Evolutionary conservation across 192 early-diverging fungal genomes (phyloP).

Genomic region (Backusella parvicylindrica): DNA sequence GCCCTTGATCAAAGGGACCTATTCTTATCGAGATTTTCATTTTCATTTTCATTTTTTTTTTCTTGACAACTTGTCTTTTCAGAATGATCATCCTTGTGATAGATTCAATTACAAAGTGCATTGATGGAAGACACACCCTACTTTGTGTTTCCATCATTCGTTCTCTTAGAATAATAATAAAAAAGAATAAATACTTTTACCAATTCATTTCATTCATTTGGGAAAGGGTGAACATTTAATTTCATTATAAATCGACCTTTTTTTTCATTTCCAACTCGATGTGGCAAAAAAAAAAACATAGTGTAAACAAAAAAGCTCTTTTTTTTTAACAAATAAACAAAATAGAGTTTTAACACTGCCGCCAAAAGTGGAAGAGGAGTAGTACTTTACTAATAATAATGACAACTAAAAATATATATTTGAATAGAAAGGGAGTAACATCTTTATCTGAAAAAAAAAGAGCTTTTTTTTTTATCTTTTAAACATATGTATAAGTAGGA

Average conservation of each 20-base stretch:
- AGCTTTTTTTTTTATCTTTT: no score
- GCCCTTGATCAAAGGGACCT: neutral
- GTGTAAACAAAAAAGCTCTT: neutral
- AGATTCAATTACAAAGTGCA: neutral
- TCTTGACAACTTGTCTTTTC: neutral
- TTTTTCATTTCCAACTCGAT: neutral
- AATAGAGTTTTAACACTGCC: neutral
- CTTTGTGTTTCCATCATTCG: neutral
- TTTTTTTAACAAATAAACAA: neutral
- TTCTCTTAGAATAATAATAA: neutral
- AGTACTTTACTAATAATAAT: neutral
- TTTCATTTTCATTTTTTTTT: no score
- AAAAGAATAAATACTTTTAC: neutral
- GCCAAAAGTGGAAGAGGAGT: neutral
- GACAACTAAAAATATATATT: no score
- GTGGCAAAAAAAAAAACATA: neutral
- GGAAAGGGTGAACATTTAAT: neutral
- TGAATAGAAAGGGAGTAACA: no score
- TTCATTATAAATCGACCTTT: neutral
- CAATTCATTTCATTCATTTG: neutral
- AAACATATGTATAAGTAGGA: no score
- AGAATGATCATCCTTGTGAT: neutral
- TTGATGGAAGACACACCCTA: neutral
- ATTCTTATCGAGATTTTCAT: neutral
- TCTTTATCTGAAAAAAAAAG: neutral